Evolutionary conservation across 768 basidiomycete species (phyloP), one percentile per base, ranked within the genome.

Genomic region (Polyporus arcularius): DNA sequence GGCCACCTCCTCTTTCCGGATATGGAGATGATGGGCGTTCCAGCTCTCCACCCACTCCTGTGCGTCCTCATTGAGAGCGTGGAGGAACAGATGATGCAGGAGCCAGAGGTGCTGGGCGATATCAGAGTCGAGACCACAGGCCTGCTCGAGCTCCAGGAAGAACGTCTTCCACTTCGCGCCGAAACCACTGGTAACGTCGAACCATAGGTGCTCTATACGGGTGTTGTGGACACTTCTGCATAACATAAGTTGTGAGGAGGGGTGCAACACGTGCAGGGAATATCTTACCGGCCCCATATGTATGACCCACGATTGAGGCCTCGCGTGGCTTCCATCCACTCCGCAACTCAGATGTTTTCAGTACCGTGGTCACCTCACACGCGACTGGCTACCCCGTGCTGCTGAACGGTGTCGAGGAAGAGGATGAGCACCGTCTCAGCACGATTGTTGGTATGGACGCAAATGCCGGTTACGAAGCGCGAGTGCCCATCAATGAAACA

Each of bases 281-380:
- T 35, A 4, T 51, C 65, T 35, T 48, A 71, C 64, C 42, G 40
- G 18, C 65, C 68, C 69, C 68, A 73, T 42, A 75, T 71, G 46
- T 69, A 73, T 4, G 67, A 68, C 21, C 63, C 73, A 9, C 71
- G 59, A 42, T 72, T 68, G 0, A 65, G 63, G 3, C 79, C 78
- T 9, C 67, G 53, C 1, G 39, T 30, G 39, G 72, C 39, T 16
- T 77, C 72, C 78, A 79, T 79, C 30, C 61, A 72, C 0, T 72
- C 52, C 2, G 75, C 69, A 6, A 74, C 70, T 8, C 64, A 55
- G 5, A 63, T 63, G 62, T 79, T 80, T 57, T 79, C 76, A 0
- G 71, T 68, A 0, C 79, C 78, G 68, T 76, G 74, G 60, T 80
- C 77, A 4, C 76, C 78, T 7, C 75, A 53, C 3, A 75, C 26